Base-by-base conservation (phyloP, 495 filamentous ascomycete species). In the Talaromyces nanjingensis region DNA sequence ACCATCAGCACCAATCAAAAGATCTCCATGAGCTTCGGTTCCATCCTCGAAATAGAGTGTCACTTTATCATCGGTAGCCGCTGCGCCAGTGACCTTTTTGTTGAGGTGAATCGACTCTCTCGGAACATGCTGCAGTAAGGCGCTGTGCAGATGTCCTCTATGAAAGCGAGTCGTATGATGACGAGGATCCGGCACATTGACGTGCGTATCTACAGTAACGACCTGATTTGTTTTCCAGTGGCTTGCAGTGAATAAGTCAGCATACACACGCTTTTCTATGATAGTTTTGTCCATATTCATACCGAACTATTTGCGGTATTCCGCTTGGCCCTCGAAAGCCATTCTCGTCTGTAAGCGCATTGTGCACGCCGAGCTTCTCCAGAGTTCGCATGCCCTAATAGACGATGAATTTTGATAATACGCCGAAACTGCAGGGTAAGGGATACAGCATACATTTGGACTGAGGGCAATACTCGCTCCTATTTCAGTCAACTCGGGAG, bases 401-500 rank as follows among this genome's bases (percentile, higher is more conserved):
- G 39, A 18, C 57, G 66, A 49, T 29, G 6, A 37, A 39, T 5
- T 39, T 14, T 9, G n/a, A 59, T 20, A 34, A 31, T 14, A 24
- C 2, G 24, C 16, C 11, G 2, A 42, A 60, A 20, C 8, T 20
- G 7, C 20, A 7, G 25, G 14, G 8, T 6, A 49, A 49, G n/a
- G 29, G 29, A 31, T 31, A 31, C 29, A 31, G 29, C 29, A 39
- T 67, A 74, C 81, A 75, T 82, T 82, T 20, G 79, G 79, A 53
- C 80, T 79, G 7, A 83, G 70, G 7, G 81, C 78, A 63, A 82
- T 81, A 29, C 77, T 79, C 0, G 78, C 81, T 8, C 79, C 79
- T 45, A 83, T 81, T 59, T 83, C 79, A 34, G 66, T 65, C 6
- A 81, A 72, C 64, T 80, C 72, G 0, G 71, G 60, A 7, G 81